Base-by-base conservation (phyloP, 306 rosid species). In the Styphnolobium japonicum region DNA sequence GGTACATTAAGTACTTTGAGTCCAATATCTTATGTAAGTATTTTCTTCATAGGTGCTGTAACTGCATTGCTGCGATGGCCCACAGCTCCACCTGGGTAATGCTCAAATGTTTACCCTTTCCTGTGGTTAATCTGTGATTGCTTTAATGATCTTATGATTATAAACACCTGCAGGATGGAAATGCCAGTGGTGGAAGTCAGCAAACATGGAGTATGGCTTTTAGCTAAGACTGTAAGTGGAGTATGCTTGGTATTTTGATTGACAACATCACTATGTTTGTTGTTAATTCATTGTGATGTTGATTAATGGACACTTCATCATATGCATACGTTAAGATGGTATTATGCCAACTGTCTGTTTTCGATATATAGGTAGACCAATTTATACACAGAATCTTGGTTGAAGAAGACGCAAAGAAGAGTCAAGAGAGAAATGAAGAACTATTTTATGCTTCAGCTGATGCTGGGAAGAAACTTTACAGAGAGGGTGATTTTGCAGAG, bases 41-140 rank as follows among this genome's bases (percentile, higher is more conserved):
- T 73, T 53, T 73, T 71, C 76, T 82, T 71, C 61, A 22, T 25
- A 94, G 97, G 97, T 85, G 61, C 82, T 85, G 81, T 89, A 70
- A 94, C 97, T 78, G 97, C 98, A 43, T 82, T 92, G 75, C 82
- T 94, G 75, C 87, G 93, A 74, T 94, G 98, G 98, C 98, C 98
- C 23, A 92, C 97, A 0, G 97, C 98, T 83, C 97, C 98, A 10
- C 84, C 97, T 37, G 96, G 94, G 97, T 94, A 85, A 85, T 67
- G 61, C 79, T 82, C 8, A 43, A 43, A 5, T 39, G 56, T 48
- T 72, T 19, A n/a, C 48, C 6, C 19, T 33, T 48, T 79, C 10
- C 4, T 12, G 22, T 53, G 42, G 78, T 67, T 77, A 18, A 7
- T 53, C 77, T 70, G 9, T 15, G 29, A 15, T 39, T 65, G 61